Percentiles rank a stretch among this genome's conserved stretches.
Evolutionary conservation across 2,329 filamentous ascomycete genomes (phyloP).

Genomic region (Diplocarpon rosae): DNA sequence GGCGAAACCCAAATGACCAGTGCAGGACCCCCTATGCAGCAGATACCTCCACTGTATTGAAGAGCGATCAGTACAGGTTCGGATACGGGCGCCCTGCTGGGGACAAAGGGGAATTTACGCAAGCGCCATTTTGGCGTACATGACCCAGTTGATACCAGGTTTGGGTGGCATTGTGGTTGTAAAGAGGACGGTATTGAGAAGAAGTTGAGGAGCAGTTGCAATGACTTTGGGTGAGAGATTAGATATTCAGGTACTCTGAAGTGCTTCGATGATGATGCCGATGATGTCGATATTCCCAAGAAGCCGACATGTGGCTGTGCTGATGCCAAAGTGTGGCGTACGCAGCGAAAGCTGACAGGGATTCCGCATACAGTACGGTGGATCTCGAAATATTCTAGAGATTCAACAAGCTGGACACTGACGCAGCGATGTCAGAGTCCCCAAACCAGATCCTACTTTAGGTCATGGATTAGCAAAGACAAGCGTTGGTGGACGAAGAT

Average conservation of each 20-base stretch:
- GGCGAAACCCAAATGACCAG: slow-evolving; percentile 72
- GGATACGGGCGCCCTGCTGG: no score
- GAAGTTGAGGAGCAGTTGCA: slow-evolving; percentile 4
- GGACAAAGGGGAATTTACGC: slow-evolving; percentile 41
- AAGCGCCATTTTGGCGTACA: slow-evolving; percentile 59
- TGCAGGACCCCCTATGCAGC: slow-evolving; percentile 76
- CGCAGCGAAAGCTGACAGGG: background rate
- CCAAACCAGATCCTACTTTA: no score
- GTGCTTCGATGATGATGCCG: background rate
- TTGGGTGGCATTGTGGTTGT: slow-evolving; percentile 7
- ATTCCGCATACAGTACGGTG: background rate
- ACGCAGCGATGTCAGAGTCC: no score
- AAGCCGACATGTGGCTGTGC: slow-evolving; percentile 9
- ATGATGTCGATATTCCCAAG: slow-evolving; percentile 9
- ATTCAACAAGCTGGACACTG: no score
- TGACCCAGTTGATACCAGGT: slow-evolving; percentile 38
- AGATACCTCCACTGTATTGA: slow-evolving; percentile 48
- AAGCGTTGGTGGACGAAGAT: no score
- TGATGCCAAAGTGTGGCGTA: slow-evolving; percentile 4
- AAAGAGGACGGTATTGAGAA: background rate
- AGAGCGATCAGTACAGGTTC: background rate
- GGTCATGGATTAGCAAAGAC: no score
- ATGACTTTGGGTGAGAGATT: slow-evolving; percentile 1
- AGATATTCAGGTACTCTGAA: background rate
- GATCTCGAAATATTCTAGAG: no score